These are phyloP conservation scores for Leucocoprinus sp. DNA, from an alignment of 768 basidiomycete genomes.

Conservation along the genomic window DNA sequence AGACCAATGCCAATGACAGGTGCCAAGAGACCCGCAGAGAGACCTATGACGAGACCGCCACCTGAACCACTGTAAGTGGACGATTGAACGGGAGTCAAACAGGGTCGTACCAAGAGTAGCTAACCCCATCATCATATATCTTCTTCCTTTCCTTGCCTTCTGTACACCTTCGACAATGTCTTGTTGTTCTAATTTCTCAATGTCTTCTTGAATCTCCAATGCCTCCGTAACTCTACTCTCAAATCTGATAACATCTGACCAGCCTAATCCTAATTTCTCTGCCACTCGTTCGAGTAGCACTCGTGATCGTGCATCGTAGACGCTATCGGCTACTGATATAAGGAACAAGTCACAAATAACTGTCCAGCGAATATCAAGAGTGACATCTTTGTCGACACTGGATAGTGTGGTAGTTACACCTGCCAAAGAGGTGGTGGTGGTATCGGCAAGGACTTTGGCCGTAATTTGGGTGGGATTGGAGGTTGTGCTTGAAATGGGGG, in stretches of 20 bases:
- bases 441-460: conserved; percentile 47
- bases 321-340: conserved; percentile 90
- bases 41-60: conserved; percentile 93
- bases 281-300: conserved; percentile 86
- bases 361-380: conserved; percentile 98
- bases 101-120: conserved; percentile 53
- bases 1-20: conserved; percentile 95
- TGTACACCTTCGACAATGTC: conserved; percentile 63
- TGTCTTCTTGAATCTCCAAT: conserved; percentile 91
- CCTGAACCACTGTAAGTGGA: conserved; percentile 35
- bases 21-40: conserved; percentile 90
- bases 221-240: conserved; percentile 94
- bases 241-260: conserved; percentile 91
- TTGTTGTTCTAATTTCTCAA: conserved; percentile 66
- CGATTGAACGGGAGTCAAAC: background rate
- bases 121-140: conserved; percentile 89
- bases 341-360: conserved; percentile 96
- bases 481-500: conserved; percentile 13
- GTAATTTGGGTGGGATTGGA: conserved; percentile 41
- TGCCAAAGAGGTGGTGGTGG: conserved; percentile 54
- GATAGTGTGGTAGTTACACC: conserved; percentile 85
- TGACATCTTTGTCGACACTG: conserved; percentile 80
- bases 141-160: conserved; percentile 59
- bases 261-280: conserved; percentile 78
- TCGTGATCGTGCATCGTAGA: conserved; percentile 94